These are phyloP conservation scores for Cyathus striatus DNA, from an alignment of 768 basidiomycete genomes.

Conservation along the genomic window DNA sequence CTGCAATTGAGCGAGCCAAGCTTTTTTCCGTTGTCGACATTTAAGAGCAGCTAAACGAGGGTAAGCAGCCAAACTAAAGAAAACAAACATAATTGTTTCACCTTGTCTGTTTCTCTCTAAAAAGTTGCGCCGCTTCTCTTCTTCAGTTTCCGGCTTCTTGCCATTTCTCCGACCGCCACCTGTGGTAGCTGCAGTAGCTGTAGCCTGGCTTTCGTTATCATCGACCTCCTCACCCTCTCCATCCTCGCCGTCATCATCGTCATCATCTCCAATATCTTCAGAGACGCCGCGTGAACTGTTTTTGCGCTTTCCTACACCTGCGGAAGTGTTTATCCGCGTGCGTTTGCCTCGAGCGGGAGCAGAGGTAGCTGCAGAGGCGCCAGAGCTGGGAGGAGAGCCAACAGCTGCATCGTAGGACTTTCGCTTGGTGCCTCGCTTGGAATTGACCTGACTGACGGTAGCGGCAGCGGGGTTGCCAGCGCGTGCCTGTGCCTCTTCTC, in stretches of 20 bases:
- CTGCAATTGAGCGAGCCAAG: constrained; percentile 91
- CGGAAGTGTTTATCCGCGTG: constrained; percentile 21
- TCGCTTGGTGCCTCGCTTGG: constrained; percentile 65
- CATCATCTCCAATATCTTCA: constrained; percentile 31
- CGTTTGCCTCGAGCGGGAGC: constrained; percentile 30
- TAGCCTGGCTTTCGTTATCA: constrained; percentile 12
- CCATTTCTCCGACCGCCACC: constrained; percentile 16
- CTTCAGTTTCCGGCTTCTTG: constrained; percentile 93
- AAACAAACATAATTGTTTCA: constrained; percentile 24
- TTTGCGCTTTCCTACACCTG: constrained; percentile 17
- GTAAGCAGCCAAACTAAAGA: constrained; percentile 2
- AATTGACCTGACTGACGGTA: constrained; percentile 22
- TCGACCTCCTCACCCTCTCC: constrained; percentile 35
- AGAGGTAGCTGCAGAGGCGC: constrained; percentile 19
- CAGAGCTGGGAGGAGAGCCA: constrained; percentile 26
- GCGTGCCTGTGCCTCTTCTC: constrained; percentile 79
- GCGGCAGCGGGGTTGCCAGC: constrained; percentile 33
- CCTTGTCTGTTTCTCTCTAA: constrained; percentile 97
- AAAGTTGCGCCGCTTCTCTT: constrained; percentile 96
- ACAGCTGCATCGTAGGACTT: constrained; percentile 51
- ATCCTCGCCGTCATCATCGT: constrained; percentile 34
- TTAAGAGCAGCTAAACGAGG: constrained; percentile 79
- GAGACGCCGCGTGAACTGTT: constrained; percentile 23
- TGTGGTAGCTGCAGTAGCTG: constrained; percentile 10
- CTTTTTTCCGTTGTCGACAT: constrained; percentile 98